phyloP scores from a whole-genome alignment of 192 early-diverging fungal species.

The Blastocladiella britannica region DNA sequence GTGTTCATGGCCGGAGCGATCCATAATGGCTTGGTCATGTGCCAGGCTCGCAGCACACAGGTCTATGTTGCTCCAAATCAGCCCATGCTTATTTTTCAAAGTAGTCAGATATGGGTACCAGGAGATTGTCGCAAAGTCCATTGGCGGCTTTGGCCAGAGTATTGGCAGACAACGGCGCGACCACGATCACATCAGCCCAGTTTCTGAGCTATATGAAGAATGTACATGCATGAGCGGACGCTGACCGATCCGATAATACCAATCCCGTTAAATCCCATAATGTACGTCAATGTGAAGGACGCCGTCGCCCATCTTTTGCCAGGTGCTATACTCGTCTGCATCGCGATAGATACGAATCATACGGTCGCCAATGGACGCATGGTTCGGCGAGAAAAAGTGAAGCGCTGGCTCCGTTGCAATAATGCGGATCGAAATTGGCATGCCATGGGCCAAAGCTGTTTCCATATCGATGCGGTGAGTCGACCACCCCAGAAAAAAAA shows the following conservation, averaged over 20 bases:
- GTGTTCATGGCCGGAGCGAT: slow-evolving; percentile 95
- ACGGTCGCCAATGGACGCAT: slow-evolving; percentile 15
- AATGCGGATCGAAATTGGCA: slow-evolving; percentile 45
- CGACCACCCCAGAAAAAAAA: slow-evolving; percentile 5
- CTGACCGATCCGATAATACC: slow-evolving; percentile 3
- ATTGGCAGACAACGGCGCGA: slow-evolving; percentile 85
- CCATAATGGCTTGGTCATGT: slow-evolving; percentile 42
- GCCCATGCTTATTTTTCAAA: not conserved
- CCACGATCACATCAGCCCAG: slow-evolving; percentile 78
- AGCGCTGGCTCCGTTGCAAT: slow-evolving; percentile 61
- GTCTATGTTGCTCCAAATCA: slow-evolving; percentile 26
- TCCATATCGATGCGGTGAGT: slow-evolving; percentile 1
- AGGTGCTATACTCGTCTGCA: slow-evolving; percentile 60
- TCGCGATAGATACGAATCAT: slow-evolving; percentile 49
- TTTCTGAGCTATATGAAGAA: slow-evolving; percentile 42
- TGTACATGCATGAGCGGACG: not conserved
- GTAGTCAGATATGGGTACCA: slow-evolving; percentile 23
- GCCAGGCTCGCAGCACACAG: slow-evolving; percentile 78
- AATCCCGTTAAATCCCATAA: not conserved
- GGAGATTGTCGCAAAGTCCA: slow-evolving; percentile 81
- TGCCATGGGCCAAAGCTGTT: not conserved
- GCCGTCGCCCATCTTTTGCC: slow-evolving; percentile 67
- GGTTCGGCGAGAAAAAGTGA: slow-evolving; percentile 54
- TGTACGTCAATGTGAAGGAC: slow-evolving; percentile 80
- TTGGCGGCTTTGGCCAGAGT: slow-evolving; percentile 75